Percentiles rank a stretch among this genome's conserved stretches.
Conservation (phyloP, 2,329 filamentous ascomycete genomes). For the Aspergillus quadrilineatus region DNA sequence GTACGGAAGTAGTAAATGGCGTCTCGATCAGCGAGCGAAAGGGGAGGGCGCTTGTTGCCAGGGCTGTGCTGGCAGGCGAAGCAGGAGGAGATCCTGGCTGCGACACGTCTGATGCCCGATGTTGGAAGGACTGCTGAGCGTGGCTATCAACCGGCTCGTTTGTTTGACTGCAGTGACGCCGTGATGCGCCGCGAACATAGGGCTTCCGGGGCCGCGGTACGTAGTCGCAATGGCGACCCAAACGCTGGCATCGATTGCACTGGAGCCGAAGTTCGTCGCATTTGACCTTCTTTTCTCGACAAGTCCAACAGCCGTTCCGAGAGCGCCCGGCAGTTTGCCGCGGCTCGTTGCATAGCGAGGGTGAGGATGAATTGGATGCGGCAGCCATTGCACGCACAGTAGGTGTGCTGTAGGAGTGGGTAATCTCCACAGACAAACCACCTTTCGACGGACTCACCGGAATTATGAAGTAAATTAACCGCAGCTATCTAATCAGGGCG, state of each 20-base stretch:
- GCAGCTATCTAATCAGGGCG: too few species aligned
- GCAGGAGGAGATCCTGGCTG: neutral
- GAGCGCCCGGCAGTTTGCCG: neutral
- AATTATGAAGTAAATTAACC: too few species aligned
- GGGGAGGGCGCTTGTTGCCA: neutral
- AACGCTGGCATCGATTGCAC: neutral
- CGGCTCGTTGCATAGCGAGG: too few species aligned
- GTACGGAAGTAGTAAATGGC: neutral
- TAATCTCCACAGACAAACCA: too few species aligned
- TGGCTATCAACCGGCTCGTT: too few species aligned
- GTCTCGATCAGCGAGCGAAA: neutral
- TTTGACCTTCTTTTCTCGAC: neutral
- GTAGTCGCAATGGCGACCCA: neutral
- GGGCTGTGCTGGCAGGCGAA: neutral
- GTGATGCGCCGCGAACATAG: neutral
- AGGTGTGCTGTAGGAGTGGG: too few species aligned
- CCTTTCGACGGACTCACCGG: too few species aligned
- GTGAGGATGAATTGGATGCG: too few species aligned
- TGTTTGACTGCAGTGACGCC: too few species aligned
- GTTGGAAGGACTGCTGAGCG: neutral
- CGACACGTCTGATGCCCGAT: too few species aligned
- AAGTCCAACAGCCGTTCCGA: neutral
- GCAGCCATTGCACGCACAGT: too few species aligned
- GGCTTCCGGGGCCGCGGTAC: neutral
- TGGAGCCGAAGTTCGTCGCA: neutral